phyloP scores from a whole-genome alignment of 768 basidiomycete genomes.

The Boletus reticulatus region DNA sequence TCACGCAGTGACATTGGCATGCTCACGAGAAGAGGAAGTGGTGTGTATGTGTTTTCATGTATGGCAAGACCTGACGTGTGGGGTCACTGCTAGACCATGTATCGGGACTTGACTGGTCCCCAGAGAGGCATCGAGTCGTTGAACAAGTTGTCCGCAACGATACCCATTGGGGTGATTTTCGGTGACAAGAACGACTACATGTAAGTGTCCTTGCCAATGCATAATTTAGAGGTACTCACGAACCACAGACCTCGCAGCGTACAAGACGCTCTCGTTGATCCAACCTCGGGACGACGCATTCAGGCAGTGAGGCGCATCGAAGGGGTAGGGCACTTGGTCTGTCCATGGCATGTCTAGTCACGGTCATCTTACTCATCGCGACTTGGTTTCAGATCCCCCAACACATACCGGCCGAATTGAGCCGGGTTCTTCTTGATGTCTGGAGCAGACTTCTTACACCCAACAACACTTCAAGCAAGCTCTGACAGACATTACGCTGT shows the following conservation, averaged over 20 bases:
- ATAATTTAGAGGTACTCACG: not conserved
- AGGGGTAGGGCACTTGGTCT: slow-evolving; percentile 34
- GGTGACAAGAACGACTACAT: slow-evolving; percentile 52
- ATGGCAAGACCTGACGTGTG: not conserved
- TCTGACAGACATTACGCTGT: not conserved
- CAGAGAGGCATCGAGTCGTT: slow-evolving; percentile 51
- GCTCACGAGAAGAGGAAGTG: slow-evolving; percentile 60
- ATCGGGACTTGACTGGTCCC: slow-evolving; percentile 54
- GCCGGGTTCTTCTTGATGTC: slow-evolving; percentile 25
- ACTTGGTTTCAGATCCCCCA: slow-evolving; percentile 22
- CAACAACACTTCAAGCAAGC: slow-evolving; percentile 6
- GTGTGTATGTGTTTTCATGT: slow-evolving; percentile 34
- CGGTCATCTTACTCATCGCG: not conserved
- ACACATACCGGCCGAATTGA: slow-evolving; percentile 23
- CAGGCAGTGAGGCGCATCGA: slow-evolving; percentile 22
- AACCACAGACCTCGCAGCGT: slow-evolving; percentile 26
- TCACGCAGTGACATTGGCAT: slow-evolving; percentile 49
- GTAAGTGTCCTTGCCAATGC: slow-evolving; percentile 30
- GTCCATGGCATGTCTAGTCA: not conserved
- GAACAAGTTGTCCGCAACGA: slow-evolving; percentile 35
- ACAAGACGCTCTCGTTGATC: slow-evolving; percentile 33
- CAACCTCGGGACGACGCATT: slow-evolving; percentile 22
- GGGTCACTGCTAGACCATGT: slow-evolving; percentile 51
- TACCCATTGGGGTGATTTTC: slow-evolving; percentile 54
- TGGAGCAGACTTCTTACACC: slow-evolving; percentile 7